A percentile compares a stretch with the other conserved stretches of the same genome.
These are phyloP conservation scores for Phialophora verrucosa DNA, from an alignment of 2,329 filamentous ascomycete genomes.

Conservation along the genomic window DNA sequence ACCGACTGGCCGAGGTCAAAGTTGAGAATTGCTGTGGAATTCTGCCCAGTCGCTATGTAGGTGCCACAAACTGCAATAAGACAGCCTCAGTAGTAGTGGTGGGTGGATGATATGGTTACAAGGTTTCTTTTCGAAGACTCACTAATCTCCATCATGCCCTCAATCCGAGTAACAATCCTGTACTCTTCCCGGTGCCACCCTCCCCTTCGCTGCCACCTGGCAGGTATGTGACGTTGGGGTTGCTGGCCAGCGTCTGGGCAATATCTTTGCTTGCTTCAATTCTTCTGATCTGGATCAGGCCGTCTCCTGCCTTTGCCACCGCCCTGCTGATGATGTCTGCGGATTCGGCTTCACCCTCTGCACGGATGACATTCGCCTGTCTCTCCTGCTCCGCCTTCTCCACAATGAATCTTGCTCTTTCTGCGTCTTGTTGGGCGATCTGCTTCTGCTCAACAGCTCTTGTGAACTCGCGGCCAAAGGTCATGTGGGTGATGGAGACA, in stretches of 20 bases:
- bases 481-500: slow-evolving; percentile 99
- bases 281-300: slow-evolving; percentile 91
- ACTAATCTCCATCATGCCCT: slow-evolving; percentile 26
- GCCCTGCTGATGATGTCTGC: slow-evolving; percentile 95
- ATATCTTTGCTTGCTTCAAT: slow-evolving; percentile 98
- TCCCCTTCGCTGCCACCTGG: slow-evolving; percentile 69
- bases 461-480: slow-evolving; percentile 98
- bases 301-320: slow-evolving; percentile 90
- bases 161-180: slow-evolving; percentile 70
- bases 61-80: slow-evolving; percentile 27
- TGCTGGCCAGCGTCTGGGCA: slow-evolving; percentile 82
- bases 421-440: slow-evolving; percentile 98
- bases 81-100: slow-evolving; percentile 18
- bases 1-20: not conserved
- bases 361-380: slow-evolving; percentile 97
- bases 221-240: slow-evolving; percentile 95
- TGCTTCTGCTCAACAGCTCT: slow-evolving; percentile 99
- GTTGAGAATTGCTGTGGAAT: slow-evolving; percentile 32
- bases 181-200: slow-evolving; percentile 65
- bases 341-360: slow-evolving; percentile 96
- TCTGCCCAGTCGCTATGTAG: slow-evolving; percentile 31
- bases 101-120: slow-evolving; percentile 27
- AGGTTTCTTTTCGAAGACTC: not conserved
- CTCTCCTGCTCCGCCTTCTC: slow-evolving; percentile 98
- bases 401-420: slow-evolving; percentile 96